Evolutionary conservation across 257 asterid species (phyloP), one percentile per base, ranked within the genome.

Genomic region (Asclepias syriaca): DNA sequence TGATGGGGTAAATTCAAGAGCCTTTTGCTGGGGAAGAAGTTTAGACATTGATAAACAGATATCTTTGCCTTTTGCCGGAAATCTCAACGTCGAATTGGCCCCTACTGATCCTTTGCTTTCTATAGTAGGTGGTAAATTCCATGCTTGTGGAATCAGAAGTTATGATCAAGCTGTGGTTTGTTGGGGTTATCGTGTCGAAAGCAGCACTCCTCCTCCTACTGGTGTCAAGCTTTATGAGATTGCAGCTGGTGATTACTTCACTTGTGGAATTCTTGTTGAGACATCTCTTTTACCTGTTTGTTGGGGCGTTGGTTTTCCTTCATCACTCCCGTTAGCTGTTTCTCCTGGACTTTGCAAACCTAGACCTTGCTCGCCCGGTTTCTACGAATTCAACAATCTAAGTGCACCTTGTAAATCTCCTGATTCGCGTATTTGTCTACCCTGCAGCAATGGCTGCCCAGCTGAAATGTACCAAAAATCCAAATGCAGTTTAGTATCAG

Each of bases 231-330:
- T 93, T 43, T 90, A 83, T 43, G 92, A 89, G 77, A 87, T 93
- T 49, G 95, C 96, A 22, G 97, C 92, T 18, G 98, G 98, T 4
- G 97, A 87, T 82, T 93, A 93, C 83, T 89, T 93, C 84, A 86
- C 88, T 49, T 93, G 98, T 72, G 98, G 98, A 45, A 83, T 90
- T 82, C 87, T 85, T 37, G 95, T 93, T 1, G 84, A 83, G 72
- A 75, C 82, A 6, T 83, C 92, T 7, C 84, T 89, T 15, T 64
- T 72, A 63, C 98, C 97, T 4, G 85, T 93, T 72, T 93, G 98
- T 55, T 93, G 98, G 98, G 98, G 98, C 10, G 76, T 68, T 39
- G 84, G 85, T 12, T 89, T 87, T 63, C 97, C 98, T 4, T 71
- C 93, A 2, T 66, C 96, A 57, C 84, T 90, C 50, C 96, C 96